These are phyloP conservation scores for Aspergillus sp. DNA, from an alignment of 2,329 filamentous ascomycete species.

Conservation along the genomic window DNA sequence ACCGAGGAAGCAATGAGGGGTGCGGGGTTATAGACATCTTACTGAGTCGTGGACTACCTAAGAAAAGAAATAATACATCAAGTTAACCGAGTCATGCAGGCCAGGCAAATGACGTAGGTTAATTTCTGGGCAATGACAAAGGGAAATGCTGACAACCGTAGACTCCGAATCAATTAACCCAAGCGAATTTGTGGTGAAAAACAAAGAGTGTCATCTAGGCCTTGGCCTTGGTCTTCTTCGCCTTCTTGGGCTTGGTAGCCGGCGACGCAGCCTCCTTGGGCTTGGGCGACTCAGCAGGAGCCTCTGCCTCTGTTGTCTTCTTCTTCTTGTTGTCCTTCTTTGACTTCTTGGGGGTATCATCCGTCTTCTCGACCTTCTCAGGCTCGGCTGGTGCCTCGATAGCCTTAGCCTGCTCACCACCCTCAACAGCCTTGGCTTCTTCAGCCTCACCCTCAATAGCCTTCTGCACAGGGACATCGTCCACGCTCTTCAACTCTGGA, in stretches of 20 bases:
- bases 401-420: conserved; percentile 28
- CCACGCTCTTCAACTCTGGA: conserved; percentile 67
- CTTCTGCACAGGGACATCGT: conserved; percentile 50
- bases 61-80: neutral
- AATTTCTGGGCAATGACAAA: neutral
- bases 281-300: conserved; percentile 3
- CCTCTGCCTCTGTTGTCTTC: conserved; percentile 20
- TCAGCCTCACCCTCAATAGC: conserved; percentile 37
- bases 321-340: conserved; percentile 37
- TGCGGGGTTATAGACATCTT: neutral
- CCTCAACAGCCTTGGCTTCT: conserved; percentile 32
- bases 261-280: conserved; percentile 2
- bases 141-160: neutral
- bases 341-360: conserved; percentile 32
- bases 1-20: neutral
- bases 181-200: neutral
- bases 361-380: conserved; percentile 17
- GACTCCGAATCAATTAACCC: conserved; percentile 1
- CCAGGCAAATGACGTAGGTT: neutral
- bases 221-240: conserved; percentile 1
- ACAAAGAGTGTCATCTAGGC: neutral
- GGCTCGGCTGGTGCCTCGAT: conserved; percentile 27
- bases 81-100: neutral
- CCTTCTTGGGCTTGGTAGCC: neutral
- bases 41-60: neutral